A percentile compares a stretch with the other conserved stretches of the same genome.
Conservation (phyloP, 2,329 filamentous ascomycete genomes). For the Alternaria sp. region DNA sequence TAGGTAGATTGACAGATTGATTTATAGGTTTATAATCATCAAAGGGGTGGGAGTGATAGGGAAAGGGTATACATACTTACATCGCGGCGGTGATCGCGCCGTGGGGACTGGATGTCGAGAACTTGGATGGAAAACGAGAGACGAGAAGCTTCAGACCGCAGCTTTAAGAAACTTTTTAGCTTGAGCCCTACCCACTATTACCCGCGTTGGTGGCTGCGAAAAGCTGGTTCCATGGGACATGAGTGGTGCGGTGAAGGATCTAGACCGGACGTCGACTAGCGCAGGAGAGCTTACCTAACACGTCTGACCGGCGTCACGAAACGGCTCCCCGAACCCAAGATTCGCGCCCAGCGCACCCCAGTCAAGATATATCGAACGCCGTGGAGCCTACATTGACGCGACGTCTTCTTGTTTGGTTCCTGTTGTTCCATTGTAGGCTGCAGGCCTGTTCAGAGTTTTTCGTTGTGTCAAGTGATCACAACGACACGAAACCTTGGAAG, state of each 20-base stretch:
- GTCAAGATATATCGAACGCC: too few relatives aligned
- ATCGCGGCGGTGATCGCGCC: not conserved
- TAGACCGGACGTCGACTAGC: not conserved
- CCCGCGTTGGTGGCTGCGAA: not conserved
- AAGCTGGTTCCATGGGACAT: not conserved
- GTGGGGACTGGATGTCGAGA: not conserved
- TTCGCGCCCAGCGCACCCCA: too few relatives aligned
- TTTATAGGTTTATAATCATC: slow-evolving; percentile 67
- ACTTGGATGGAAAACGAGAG: not conserved
- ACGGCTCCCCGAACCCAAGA: too few relatives aligned
- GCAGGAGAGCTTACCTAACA: too few relatives aligned
- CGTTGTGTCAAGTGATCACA: slow-evolving; percentile 7
- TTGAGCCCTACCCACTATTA: not conserved
- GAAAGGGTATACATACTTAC: not conserved
- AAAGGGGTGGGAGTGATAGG: not conserved
- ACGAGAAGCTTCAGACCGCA: not conserved
- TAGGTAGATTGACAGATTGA: slow-evolving; percentile 86
- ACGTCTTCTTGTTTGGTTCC: too few relatives aligned
- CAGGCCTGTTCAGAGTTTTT: too few relatives aligned
- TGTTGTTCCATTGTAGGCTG: too few relatives aligned
- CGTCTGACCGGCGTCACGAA: too few relatives aligned
- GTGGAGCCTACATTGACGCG: too few relatives aligned
- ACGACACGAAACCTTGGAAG: not conserved
- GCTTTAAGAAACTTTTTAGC: slow-evolving; percentile 7
- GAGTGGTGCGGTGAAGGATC: not conserved